Base-by-base conservation (phyloP, 192 early-diverging fungal species). In the Radiomyces spectabilis region DNA sequence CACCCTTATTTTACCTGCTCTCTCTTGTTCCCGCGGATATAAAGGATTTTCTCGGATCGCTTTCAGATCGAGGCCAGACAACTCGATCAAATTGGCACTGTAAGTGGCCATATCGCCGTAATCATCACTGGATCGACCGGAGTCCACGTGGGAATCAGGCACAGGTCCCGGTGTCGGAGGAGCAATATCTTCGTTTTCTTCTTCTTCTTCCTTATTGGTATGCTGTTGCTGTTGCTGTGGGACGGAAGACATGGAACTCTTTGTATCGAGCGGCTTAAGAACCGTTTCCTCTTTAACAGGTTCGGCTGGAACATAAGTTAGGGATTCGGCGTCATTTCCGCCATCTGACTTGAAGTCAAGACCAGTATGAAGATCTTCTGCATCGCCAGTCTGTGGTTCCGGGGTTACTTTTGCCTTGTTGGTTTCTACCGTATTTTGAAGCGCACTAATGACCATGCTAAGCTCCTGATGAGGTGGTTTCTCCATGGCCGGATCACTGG, bases 81-180 rank as follows among this genome's bases (percentile, higher is more conserved):
- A 16, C 5, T 46, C 27, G 4, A 59, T 39, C 21, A 59, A 16
- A 27, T 59, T 59, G 46, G 57, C 57, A 21, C 57, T 51, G 29
- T 41, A 51, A 19, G 33, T 41, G 10, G 31, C 47, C 16, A 53
- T 41, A 41, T 53, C 51, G 51, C 51, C 57, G 19, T 35, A 41
- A 37, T 59, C 46, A 7, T 51, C 57, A 5, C 29, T 42, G 2
- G 42, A 0, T 12, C 43, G 21, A 13, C 26, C 29, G n/a, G 5
- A 6, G 8, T 42, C 41, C 19, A 42, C n/a, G n/a, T 5, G 5
- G 22, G 31, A 25, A 39, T 44, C 13, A 15, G 16, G 27, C 5
- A 44, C 43, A 46, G 55, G 55, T 18, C 55, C 55, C 4, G 55
- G 55, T 34, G 32, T 57, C 37, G 55, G 55, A 29, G 55, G 55